phyloP scores from a whole-genome alignment of 2,329 filamentous ascomycete species.

The Leptodontidium sp. region DNA sequence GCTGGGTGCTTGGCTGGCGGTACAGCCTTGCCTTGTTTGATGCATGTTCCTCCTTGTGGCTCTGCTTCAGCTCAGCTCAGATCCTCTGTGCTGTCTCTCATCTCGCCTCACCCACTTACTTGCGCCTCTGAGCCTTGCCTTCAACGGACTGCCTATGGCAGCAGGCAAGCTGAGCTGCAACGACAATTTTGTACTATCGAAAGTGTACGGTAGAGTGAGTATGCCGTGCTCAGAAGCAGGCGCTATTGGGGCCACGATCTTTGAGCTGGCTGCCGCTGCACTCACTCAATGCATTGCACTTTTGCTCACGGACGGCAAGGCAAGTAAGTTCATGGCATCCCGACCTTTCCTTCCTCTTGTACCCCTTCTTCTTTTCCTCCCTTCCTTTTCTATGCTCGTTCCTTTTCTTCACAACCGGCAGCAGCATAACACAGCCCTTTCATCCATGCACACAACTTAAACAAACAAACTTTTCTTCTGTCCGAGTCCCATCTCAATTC shows the following conservation, averaged over 20 bases:
- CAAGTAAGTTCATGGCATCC: neutral
- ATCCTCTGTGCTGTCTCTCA: neutral
- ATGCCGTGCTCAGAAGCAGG: neutral
- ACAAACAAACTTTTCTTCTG: neutral
- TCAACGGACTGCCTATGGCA: neutral
- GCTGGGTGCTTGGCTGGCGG: constrained; percentile 8
- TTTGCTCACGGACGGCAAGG: constrained; percentile 2
- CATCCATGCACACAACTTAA: constrained; percentile 8
- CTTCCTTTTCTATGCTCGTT: neutral
- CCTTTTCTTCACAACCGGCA: neutral
- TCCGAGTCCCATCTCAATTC: neutral
- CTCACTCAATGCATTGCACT: no score
- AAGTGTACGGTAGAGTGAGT: neutral
- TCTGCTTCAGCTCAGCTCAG: neutral
- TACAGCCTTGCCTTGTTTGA: constrained; percentile 1
- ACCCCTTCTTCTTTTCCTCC: neutral
- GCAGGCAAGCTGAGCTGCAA: neutral
- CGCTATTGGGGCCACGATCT: constrained; percentile 12
- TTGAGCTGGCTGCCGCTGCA: neutral
- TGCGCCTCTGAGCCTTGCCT: constrained; percentile 1
- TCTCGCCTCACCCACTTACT: neutral
- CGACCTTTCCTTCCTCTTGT: neutral
- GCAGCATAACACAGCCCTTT: neutral
- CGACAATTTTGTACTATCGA: neutral
- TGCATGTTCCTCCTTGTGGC: neutral